Base-by-base conservation (phyloP, 2,329 filamentous ascomycete species). In the Neurospora sp. region DNA sequence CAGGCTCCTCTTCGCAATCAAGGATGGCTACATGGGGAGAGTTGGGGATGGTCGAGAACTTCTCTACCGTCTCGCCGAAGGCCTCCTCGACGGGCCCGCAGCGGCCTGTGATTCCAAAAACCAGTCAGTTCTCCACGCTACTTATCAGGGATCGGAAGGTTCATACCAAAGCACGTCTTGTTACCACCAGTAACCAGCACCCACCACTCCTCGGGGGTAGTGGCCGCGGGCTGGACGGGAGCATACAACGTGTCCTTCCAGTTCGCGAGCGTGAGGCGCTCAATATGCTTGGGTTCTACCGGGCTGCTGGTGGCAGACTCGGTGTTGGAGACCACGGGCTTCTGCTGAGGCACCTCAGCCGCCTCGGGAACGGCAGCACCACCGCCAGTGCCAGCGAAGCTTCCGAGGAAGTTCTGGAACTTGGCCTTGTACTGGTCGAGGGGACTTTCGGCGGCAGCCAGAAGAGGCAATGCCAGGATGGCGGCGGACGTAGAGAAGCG, bases 131-230 rank as follows among this genome's bases (percentile, higher is more conserved):
- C 19, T 15, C 38, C 36, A 46, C 13, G 33, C 13, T 2, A 19
- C 9, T 40, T 46, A 36, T 4, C 5, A 68, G 6, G 13, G 33
- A 17, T 62, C 13, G 11, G 39, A 42, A 38, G 6, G 23, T 33
- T 75, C 84, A 70, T 81, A 88, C 87, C 86, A 77, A 86, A 90
- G 82, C 92, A 95, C 39, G 91, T 93, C 82, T 89, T 90, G 84
- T 94, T 93, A 75, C 90, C 84, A 70, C 92, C 92, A 10, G 89
- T 91, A 74, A 93, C 81, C 74, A 91, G 84, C 72, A 95, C 82
- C 84, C 91, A 89, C 90, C 90, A 93, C 80, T 93, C 90, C 80
- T 91, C 90, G 5, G 91, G 90, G 8, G 81, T 84, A 11, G 86
- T 86, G 72, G 86, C 85, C 38, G 80, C 86, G 9, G 87, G 80